phyloP scores from a whole-genome alignment of 2,329 filamentous ascomycete species.

The Pseudocercospora vitis region DNA sequence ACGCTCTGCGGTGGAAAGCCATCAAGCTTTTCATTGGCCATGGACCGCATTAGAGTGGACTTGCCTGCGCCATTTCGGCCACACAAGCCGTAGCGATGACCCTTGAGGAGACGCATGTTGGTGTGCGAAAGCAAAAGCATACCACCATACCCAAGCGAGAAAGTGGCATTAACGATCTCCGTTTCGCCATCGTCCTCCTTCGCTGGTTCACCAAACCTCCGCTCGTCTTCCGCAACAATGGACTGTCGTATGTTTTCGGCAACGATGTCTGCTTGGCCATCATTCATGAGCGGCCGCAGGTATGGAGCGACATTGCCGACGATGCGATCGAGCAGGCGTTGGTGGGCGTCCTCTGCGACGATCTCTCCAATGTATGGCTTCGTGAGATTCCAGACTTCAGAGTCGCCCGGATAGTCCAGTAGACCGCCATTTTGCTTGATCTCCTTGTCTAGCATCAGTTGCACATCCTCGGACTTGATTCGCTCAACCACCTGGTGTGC shows the following conservation, averaged over 20 bases:
- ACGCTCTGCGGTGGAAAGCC: conserved; percentile 92
- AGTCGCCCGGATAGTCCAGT: conserved; percentile 60
- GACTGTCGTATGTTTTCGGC: conserved; percentile 72
- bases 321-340: conserved; percentile 75
- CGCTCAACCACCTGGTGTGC: conserved; percentile 63
- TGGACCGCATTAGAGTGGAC: conserved; percentile 98
- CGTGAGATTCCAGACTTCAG: conserved; percentile 62
- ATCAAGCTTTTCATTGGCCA: conserved; percentile 92
- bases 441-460: conserved; percentile 71
- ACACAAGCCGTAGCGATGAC: conserved; percentile 94
- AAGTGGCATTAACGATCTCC: conserved; percentile 96
- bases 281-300: conserved; percentile 66
- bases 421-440: conserved; percentile 69
- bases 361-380: conserved; percentile 77
- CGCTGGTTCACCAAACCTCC: conserved; percentile 79
- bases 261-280: conserved; percentile 63
- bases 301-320: conserved; percentile 70
- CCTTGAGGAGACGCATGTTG: conserved; percentile 90
- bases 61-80: conserved; percentile 97
- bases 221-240: conserved; percentile 80
- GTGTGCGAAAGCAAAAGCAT: conserved; percentile 97
- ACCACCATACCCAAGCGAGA: conserved; percentile 95
- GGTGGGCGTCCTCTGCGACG: conserved; percentile 84
- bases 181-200: conserved; percentile 89
- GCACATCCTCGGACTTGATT: conserved; percentile 70